Evolutionary conservation across 2,329 filamentous ascomycete species (phyloP).

Genomic region (Diaporthe eres): DNA sequence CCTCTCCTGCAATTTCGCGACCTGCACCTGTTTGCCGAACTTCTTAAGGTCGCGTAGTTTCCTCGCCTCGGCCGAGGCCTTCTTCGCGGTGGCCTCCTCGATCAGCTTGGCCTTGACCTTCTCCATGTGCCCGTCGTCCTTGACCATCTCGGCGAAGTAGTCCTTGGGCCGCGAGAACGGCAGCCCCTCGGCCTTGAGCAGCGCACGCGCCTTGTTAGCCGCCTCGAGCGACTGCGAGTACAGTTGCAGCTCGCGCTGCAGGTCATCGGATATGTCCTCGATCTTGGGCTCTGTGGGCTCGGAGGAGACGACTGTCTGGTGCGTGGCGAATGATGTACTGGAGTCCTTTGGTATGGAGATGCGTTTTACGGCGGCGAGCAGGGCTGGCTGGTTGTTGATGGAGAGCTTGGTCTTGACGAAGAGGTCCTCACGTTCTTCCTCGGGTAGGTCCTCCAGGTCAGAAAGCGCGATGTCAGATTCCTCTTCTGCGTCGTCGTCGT

Average conservation of each 20-base stretch:
- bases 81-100: slow-evolving; percentile 92
- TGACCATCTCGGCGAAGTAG: slow-evolving; percentile 99
- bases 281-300: slow-evolving; percentile 77
- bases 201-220: slow-evolving; percentile 78
- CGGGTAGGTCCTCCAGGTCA: slow-evolving; percentile 83
- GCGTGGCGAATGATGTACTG: slow-evolving; percentile 82
- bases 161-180: slow-evolving; percentile 91
- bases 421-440: slow-evolving; percentile 82
- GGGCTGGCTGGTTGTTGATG: slow-evolving; percentile 95
- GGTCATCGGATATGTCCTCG: slow-evolving; percentile 88
- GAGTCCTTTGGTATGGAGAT: slow-evolving; percentile 78
- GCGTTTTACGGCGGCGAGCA: slow-evolving; percentile 83
- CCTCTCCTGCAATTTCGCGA: slow-evolving; percentile 94
- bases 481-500: slow-evolving; percentile 83
- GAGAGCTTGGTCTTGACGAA: slow-evolving; percentile 93
- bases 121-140: slow-evolving; percentile 98
- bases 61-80: slow-evolving; percentile 90
- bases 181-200: slow-evolving; percentile 85
- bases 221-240: slow-evolving; percentile 90
- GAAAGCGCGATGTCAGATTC: slow-evolving; percentile 83
- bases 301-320: slow-evolving; percentile 81
- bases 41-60: slow-evolving; percentile 97
- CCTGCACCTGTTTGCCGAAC: slow-evolving; percentile 98
- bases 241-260: slow-evolving; percentile 92
- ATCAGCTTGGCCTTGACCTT: slow-evolving; percentile 94